Evolutionary conservation across 352 stramenopile genomes (phyloP).

Genomic region (Globisporangium apiculatum): DNA sequence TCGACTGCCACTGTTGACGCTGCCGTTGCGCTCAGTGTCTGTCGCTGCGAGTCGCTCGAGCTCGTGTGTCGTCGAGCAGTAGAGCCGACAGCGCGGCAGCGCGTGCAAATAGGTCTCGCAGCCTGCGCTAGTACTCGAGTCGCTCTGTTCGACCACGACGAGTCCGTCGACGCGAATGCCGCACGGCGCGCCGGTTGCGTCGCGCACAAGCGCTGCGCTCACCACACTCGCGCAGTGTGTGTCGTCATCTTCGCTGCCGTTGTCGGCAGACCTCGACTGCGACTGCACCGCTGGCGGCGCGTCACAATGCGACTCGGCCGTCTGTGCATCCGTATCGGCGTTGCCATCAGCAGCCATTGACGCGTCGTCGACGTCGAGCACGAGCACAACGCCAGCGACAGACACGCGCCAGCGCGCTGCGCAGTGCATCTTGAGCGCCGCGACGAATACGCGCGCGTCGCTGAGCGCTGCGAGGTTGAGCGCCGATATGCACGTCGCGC

Average conservation of each 20-base stretch:
- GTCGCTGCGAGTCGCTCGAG: background rate
- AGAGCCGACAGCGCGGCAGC: conserved; percentile 9
- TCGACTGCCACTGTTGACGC: background rate
- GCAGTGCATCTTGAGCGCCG: conserved; percentile 4
- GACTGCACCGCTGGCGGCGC: background rate
- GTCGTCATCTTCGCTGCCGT: background rate
- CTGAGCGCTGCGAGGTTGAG: conserved; percentile 13
- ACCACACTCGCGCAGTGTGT: no score
- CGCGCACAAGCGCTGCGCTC: background rate
- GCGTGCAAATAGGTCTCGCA: conserved; percentile 8
- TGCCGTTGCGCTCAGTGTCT: background rate
- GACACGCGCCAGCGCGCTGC: conserved; percentile 1
- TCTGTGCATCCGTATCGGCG: background rate
- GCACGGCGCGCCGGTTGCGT: background rate
- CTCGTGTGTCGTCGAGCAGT: conserved; percentile 2
- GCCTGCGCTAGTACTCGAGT: background rate
- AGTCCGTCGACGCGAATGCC: conserved; percentile 13
- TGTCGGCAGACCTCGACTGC: background rate
- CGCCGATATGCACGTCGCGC: background rate
- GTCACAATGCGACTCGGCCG: background rate
- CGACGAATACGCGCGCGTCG: conserved; percentile 9
- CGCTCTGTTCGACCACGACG: conserved; percentile 12
- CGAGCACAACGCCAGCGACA: conserved; percentile 5
- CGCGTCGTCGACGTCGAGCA: conserved; percentile 5
- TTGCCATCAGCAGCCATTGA: background rate